phyloP scores from a whole-genome alignment of 2,329 filamentous ascomycete species.

The Thielaviopsis musarum region DNA sequence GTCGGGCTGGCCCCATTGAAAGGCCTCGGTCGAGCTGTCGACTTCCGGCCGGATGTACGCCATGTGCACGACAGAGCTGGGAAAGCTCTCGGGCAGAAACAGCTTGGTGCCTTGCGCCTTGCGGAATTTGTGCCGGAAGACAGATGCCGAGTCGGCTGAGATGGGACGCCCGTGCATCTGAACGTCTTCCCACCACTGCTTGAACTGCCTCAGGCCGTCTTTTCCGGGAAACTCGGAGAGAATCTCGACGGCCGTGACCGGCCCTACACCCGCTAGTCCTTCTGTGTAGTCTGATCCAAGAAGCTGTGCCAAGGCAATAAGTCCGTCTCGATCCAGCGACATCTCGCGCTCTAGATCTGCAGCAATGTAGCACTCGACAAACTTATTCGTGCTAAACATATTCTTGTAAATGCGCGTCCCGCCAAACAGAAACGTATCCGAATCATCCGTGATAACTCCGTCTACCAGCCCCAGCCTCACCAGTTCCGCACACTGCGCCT shows the following conservation, averaged over 20 bases:
- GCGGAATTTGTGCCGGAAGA: constrained; percentile 76
- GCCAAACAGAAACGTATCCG: constrained; percentile 90
- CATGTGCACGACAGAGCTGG: constrained; percentile 57
- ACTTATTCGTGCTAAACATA: constrained; percentile 98
- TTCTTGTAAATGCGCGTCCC: constrained; percentile 97
- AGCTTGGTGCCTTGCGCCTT: constrained; percentile 65
- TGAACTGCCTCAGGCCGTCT: constrained; percentile 53
- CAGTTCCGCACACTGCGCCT: constrained; percentile 90
- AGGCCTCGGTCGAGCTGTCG: constrained; percentile 57
- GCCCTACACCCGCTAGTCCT: constrained; percentile 75
- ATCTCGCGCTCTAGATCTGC: constrained; percentile 78
- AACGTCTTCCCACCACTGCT: constrained; percentile 71
- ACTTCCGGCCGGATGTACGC: constrained; percentile 82
- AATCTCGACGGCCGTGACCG: constrained; percentile 88
- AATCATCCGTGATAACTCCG: constrained; percentile 94
- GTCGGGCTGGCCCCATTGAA: constrained; percentile 94
- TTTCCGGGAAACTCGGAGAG: constrained; percentile 65
- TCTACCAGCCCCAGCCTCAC: constrained; percentile 78
- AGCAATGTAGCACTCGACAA: constrained; percentile 85
- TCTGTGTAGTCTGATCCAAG: constrained; percentile 92
- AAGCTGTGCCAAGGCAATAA: constrained; percentile 80
- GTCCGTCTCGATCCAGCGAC: constrained; percentile 65
- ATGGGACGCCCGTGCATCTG: constrained; percentile 51
- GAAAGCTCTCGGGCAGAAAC: constrained; percentile 69
- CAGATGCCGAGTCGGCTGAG: constrained; percentile 38